Evolutionary conservation across 176 grass and related monocot species (phyloP), one percentile per base, ranked within the genome.

Genomic region (Avena insularis): DNA sequence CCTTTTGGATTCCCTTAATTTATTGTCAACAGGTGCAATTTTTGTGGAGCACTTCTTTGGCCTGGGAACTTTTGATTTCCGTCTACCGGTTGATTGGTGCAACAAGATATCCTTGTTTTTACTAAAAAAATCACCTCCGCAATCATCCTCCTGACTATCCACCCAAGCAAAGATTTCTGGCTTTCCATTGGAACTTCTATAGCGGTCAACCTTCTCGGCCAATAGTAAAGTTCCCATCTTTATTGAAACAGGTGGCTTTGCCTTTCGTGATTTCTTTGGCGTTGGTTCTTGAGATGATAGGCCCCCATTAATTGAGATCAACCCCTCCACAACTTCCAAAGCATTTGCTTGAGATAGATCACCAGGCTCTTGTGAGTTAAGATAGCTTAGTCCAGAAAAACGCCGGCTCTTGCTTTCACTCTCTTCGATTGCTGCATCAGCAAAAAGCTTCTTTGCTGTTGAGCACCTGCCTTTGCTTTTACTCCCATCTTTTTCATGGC

Each of bases 301-400:
- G 8, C 75, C 46, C 5, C 83, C 73, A 89, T 97, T 88, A 54
- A 86, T 83, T 73, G 90, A 93, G 69, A 94, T 91, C 56, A 97
- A 71, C 74, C 91, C 92, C 16, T 97, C 95, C 63, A 97, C 92
- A 85, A 97, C 11, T 43, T 92, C 88, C 68, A 97, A 90, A 71
- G 95, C 95, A 91, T 92, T 92, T 56, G 81, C 92, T 78, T 97
- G 95, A 56, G 95, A 97, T 25, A 89, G 43, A 82, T 94, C 91
- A 75, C 90, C 77, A 67, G 92, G 95, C 67, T 97, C 90, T 48
- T 97, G 92, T 73, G 94, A 97, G 53, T 76, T 83, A 60, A 92
- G n/a, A 80, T 97, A 94, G 81, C 88, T 94, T 86, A 94, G 84
- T 63, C 90, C 77, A 87, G 58, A 66, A 86, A 83, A 33, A 75